Evolutionary conservation across 163 green algal species (phyloP), one percentile per base, ranked within the genome.

Genomic region (Scenedesmus sp.): DNA sequence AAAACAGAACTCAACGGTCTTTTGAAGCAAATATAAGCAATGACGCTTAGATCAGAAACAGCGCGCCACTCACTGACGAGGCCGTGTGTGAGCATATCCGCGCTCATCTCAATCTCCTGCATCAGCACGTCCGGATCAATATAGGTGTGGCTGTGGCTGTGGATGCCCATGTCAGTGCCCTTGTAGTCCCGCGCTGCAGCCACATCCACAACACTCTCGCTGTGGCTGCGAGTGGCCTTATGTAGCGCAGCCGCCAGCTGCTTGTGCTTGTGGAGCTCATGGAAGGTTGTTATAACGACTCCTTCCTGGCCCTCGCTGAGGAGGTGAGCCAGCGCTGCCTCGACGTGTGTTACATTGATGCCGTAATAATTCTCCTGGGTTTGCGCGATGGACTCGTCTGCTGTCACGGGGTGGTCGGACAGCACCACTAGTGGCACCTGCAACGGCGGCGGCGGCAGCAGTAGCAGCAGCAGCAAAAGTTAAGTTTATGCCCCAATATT

Each of bases 31-130:
- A n/a, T n/a, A n/a, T n/a, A n/a, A n/a, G n/a, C n/a, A n/a, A n/a
- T n/a, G n/a, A n/a, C n/a, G n/a, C n/a, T n/a, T n/a, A n/a, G n/a
- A n/a, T n/a, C n/a, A n/a, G n/a, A n/a, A n/a, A n/a, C n/a, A n/a
- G n/a, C n/a, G n/a, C n/a, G n/a, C n/a, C n/a, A n/a, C n/a, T 91
- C 77, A 93, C 92, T 73, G 23, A 93, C 79, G 54, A 91, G 89
- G 15, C 89, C 90, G 66, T 93, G 86, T 34, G 92, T 92, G 10
- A 94, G 84, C 60, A 88, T 90, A 55, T 94, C 92, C 4, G 92
- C 83, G 20, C 90, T 89, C 15, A 26, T n/a, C 20, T 70, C 86
- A 54, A 94, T 67, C 87, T 94, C 92, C 56, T 92, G 52, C 79
- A 94, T 8, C 60, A 94, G 73, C 55, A 81, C 86, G 1, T 92